Evolutionary conservation across 1,284 basidiomycete genomes (phyloP).

Genomic region (Xerocomus cyaneibrunnescens): DNA sequence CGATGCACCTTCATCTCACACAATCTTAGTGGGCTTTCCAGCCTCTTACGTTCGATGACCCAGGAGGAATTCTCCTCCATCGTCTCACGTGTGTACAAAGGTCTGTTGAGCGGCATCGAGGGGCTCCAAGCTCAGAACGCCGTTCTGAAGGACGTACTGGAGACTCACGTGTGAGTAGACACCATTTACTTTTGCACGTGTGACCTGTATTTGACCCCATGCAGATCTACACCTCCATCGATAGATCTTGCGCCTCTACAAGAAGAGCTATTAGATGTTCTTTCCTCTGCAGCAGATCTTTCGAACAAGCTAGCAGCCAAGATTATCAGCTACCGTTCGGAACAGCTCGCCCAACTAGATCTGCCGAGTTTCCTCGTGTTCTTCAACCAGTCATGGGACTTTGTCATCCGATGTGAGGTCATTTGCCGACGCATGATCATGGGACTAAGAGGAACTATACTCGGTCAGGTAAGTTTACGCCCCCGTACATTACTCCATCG

Average conservation of each 20-base stretch:
- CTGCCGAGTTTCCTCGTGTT: constrained; percentile 77
- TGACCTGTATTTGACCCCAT: constrained; percentile 11
- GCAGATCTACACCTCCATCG: constrained; percentile 37
- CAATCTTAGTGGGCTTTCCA: constrained; percentile 46
- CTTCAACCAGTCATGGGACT: constrained; percentile 86
- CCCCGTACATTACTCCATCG: not conserved
- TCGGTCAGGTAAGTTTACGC: constrained; percentile 61
- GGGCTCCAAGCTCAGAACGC: constrained; percentile 67
- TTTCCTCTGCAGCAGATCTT: constrained; percentile 80
- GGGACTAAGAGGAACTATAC: constrained; percentile 79
- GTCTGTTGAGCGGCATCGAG: constrained; percentile 70
- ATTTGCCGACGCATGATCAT: constrained; percentile 91
- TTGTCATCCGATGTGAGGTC: constrained; percentile 85
- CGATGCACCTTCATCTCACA: constrained; percentile 11
- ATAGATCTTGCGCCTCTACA: constrained; percentile 48
- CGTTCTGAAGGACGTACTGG: constrained; percentile 62
- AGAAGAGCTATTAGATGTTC: constrained; percentile 67
- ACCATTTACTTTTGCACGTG: not conserved
- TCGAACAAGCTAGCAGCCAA: constrained; percentile 81
- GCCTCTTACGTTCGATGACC: constrained; percentile 64
- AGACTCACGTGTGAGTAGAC: constrained; percentile 44
- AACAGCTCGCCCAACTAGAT: constrained; percentile 74
- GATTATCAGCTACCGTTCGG: constrained; percentile 72
- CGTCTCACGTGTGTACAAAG: constrained; percentile 61
- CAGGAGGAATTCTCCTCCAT: constrained; percentile 71